A percentile compares a stretch with the other conserved stretches of the same genome.
phyloP scores from a whole-genome alignment of 352 stramenopile genomes.

The Phytophthora capsici region DNA sequence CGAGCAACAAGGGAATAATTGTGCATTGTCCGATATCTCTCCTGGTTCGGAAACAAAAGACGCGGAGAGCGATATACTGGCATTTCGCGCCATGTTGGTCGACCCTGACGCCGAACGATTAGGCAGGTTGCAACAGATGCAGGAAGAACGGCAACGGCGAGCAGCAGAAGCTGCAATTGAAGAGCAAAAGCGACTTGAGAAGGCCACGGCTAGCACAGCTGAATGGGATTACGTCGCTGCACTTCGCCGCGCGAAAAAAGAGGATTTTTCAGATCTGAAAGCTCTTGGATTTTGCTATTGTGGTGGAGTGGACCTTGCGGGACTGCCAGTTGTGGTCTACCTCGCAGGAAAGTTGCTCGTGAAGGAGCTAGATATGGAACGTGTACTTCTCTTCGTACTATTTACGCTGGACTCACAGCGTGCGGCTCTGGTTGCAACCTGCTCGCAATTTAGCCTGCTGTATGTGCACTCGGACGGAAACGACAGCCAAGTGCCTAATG shows the following conservation, averaged over 20 bases:
- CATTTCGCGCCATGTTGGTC: constrained; percentile 64
- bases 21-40: not conserved
- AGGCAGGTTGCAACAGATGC: constrained; percentile 43
- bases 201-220: constrained; percentile 16
- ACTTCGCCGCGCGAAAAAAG: constrained; percentile 50
- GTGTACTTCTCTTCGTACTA: constrained; percentile 77
- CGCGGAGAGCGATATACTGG: constrained; percentile 50
- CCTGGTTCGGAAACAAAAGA: constrained; percentile 26
- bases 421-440: constrained; percentile 46
- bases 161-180: constrained; percentile 27
- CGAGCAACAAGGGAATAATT: constrained; percentile 1
- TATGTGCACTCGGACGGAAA: constrained; percentile 62
- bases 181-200: constrained; percentile 28
- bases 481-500: constrained; percentile 60
- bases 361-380: constrained; percentile 60
- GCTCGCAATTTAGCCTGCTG: constrained; percentile 63
- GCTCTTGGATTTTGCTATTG: constrained; percentile 70
- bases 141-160: constrained; percentile 47
- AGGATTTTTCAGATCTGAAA: constrained; percentile 69
- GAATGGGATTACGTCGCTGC: constrained; percentile 46
- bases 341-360: constrained; percentile 59
- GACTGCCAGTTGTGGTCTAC: constrained; percentile 75
- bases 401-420: constrained; percentile 59
- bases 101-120: constrained; percentile 68
- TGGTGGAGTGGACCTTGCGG: constrained; percentile 70